Conservation (phyloP, 2,329 filamentous ascomycete species). For the Fusarium pseudograminearum region DNA sequence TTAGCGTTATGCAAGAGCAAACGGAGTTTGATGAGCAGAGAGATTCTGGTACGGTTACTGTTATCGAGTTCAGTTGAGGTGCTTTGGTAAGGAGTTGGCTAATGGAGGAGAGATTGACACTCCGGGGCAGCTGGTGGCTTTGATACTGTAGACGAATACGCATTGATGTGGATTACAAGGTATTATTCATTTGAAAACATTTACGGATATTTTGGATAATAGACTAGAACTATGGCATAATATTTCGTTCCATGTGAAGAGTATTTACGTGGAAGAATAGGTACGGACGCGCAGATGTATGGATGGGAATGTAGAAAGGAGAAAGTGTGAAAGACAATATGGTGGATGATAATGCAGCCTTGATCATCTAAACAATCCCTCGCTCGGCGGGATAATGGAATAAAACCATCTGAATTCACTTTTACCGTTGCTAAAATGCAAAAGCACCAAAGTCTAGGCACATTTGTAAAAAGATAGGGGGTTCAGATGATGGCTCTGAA, state of each 20-base stretch:
- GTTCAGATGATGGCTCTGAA: background rate
- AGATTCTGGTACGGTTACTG: background rate
- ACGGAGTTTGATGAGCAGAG: background rate
- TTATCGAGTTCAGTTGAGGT: background rate
- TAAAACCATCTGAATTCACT: background rate
- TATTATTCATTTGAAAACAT: background rate
- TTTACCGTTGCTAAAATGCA: accelerated
- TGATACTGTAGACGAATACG: background rate
- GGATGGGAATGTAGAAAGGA: background rate
- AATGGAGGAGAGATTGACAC: background rate
- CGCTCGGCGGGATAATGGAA: accelerated
- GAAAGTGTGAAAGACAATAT: no score
- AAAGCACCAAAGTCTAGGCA: background rate
- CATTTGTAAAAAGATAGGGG: background rate
- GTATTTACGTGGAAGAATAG: no score
- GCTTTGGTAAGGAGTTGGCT: background rate
- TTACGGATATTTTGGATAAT: background rate
- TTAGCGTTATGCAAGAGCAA: background rate
- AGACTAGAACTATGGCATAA: background rate
- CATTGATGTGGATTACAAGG: accelerated
- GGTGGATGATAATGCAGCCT: background rate
- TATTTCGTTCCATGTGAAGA: no score
- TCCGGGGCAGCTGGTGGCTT: background rate
- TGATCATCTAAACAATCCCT: background rate
- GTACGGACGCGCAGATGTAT: background rate